These are phyloP conservation scores for Podochytrium sp. DNA, from an alignment of 192 early-diverging fungal species.

Conservation along the genomic window DNA sequence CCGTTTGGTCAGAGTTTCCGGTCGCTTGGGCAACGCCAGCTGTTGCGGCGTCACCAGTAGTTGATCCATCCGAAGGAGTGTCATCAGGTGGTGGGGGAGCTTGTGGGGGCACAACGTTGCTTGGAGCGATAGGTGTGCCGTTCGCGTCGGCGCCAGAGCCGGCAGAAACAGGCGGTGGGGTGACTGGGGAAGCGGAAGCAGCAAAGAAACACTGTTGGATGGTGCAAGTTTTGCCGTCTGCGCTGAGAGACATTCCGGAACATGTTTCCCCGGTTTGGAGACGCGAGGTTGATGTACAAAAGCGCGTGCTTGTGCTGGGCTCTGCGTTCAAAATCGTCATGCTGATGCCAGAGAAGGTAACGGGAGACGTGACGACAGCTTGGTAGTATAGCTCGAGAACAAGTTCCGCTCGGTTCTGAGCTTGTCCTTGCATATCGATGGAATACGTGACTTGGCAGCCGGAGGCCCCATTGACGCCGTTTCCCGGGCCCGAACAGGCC, in stretches of 20 bases:
- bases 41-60: not conserved
- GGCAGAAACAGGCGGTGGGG: not conserved
- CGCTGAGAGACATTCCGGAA: conserved; percentile 17
- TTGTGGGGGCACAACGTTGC: not conserved
- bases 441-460: conserved; percentile 20
- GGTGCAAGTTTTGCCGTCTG: conserved; percentile 4
- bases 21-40: not conserved
- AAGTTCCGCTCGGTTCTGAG: conserved; percentile 15
- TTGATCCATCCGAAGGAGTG: not conserved
- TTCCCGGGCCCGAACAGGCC: conserved; percentile 13
- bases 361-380: conserved; percentile 4
- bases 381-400: conserved; percentile 27
- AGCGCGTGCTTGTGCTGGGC: not conserved
- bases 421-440: conserved; percentile 22
- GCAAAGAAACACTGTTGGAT: conserved; percentile 11
- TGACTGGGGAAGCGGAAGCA: not conserved
- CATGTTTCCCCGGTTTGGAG: conserved; percentile 15
- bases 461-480: not conserved
- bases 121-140: not conserved
- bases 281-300: conserved; percentile 14
- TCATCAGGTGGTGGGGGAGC: not conserved
- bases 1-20: not conserved
- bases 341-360: not conserved
- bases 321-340: not conserved
- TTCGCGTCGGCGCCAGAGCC: not conserved